A percentile compares a stretch with the other conserved stretches of the same genome.
Evolutionary conservation across 2,329 filamentous ascomycete species (phyloP).

Genomic region (Beauveria pseudobassiana): DNA sequence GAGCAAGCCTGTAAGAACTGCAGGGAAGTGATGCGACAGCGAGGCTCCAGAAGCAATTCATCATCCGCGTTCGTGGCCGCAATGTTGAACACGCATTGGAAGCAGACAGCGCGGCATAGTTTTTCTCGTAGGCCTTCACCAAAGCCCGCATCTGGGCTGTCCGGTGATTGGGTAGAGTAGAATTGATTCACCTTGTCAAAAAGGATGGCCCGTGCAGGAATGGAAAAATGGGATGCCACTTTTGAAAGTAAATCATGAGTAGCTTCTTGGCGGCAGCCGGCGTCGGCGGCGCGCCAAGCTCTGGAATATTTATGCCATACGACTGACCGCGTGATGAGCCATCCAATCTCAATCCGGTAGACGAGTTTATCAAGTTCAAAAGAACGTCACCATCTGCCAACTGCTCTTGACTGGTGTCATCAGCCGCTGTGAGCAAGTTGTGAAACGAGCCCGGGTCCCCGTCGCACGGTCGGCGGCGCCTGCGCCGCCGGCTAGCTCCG

Average conservation of each 20-base stretch:
- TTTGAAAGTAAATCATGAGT: conserved; percentile 40
- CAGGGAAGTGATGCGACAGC: conserved; percentile 29
- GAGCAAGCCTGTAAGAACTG: conserved; percentile 30
- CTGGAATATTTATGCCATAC: conserved; percentile 15
- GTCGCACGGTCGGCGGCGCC: conserved; percentile 9
- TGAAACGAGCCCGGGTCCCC: not conserved
- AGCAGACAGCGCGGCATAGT: conserved; percentile 29
- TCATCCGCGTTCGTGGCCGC: conserved; percentile 23
- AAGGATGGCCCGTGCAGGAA: conserved; percentile 42
- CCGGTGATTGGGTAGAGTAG: conserved; percentile 20
- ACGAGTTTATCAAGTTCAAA: not conserved
- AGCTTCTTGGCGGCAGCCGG: conserved; percentile 29
- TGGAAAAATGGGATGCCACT: conserved; percentile 45
- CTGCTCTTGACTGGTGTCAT: not conserved
- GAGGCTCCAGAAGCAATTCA: conserved; percentile 22
- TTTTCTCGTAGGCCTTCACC: conserved; percentile 15
- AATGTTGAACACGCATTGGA: conserved; percentile 45
- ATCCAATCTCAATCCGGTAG: not conserved
- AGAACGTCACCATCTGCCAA: not conserved
- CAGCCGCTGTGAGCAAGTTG: not conserved
- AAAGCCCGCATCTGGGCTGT: not conserved
- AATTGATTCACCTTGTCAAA: conserved; percentile 35
- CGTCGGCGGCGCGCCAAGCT: conserved; percentile 22
- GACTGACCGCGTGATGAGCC: not conserved
- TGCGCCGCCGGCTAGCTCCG: not conserved